phyloP scores from a whole-genome alignment of 116 monocot genomes.

The Posidonia oceanica region DNA sequence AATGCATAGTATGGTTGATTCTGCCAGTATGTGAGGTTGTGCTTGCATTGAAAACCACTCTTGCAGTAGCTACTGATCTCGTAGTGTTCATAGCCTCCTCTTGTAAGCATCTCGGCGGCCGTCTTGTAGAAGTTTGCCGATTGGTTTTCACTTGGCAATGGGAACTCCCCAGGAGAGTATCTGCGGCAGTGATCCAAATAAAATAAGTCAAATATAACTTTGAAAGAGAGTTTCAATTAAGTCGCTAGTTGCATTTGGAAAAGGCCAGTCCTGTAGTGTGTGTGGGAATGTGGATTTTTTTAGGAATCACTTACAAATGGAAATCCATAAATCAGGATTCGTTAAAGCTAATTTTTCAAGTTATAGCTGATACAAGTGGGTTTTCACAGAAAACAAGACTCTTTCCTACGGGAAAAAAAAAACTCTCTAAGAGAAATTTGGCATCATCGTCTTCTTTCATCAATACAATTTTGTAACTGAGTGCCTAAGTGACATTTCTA shows the following conservation, averaged over 20 bases:
- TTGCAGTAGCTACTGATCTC: constrained; percentile 96
- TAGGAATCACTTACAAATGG: too few relatives aligned
- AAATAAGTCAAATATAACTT: not conserved
- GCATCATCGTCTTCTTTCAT: too few relatives aligned
- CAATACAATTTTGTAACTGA: too few relatives aligned
- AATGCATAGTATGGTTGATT: constrained; percentile 68
- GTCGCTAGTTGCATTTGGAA: not conserved
- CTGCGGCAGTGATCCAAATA: constrained; percentile 13
- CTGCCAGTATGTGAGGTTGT: constrained; percentile 84
- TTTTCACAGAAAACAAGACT: too few relatives aligned
- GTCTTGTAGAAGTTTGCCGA: constrained; percentile 72
- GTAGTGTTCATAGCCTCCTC: constrained; percentile 67
- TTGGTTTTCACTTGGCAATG: constrained; percentile 62
- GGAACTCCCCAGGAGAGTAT: constrained; percentile 75
- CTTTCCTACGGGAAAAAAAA: too few relatives aligned
- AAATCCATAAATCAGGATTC: too few relatives aligned
- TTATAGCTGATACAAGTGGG: not conserved
- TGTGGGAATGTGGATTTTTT: too few relatives aligned
- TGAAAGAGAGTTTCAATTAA: not conserved
- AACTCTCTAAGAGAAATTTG: too few relatives aligned
- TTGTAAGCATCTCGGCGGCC: constrained; percentile 45
- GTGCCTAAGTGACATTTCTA: too few relatives aligned
- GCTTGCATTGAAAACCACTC: constrained; percentile 58
- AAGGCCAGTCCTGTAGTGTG: too few relatives aligned
- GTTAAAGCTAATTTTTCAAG: not conserved